phyloP scores from a whole-genome alignment of 2,329 filamentous ascomycete genomes.

The Trichoderma oligosporum region DNA sequence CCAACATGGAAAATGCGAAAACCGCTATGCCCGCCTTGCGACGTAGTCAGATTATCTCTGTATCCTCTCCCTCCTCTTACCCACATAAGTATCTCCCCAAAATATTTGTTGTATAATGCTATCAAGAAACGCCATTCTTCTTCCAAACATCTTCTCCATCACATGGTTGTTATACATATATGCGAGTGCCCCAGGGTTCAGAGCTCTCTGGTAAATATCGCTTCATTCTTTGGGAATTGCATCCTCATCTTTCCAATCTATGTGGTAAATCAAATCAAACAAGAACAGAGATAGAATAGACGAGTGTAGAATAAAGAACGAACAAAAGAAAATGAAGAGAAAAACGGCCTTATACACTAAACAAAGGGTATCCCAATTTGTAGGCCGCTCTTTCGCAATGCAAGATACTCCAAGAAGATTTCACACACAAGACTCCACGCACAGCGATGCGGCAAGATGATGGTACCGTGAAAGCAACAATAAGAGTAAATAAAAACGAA shows the following conservation, averaged over 20 bases:
- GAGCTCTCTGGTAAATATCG: neutral
- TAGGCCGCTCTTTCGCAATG: slow-evolving; percentile 15
- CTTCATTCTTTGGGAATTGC: neutral
- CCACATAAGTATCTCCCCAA: neutral
- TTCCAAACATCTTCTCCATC: neutral
- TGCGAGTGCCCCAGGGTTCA: too few species aligned
- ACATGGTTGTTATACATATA: neutral
- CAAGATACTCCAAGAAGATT: slow-evolving; percentile 1
- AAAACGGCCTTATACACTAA: neutral
- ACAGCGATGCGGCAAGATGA: slow-evolving; percentile 9
- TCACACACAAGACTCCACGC: slow-evolving; percentile 14
- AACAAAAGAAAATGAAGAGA: neutral
- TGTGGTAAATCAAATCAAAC: neutral
- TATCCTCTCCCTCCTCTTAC: neutral
- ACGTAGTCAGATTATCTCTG: slow-evolving; percentile 13
- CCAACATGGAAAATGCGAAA: neutral
- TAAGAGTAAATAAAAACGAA: too few species aligned
- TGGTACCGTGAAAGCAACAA: too few species aligned
- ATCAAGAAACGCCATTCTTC: neutral
- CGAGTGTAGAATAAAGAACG: neutral
- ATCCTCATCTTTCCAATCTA: neutral
- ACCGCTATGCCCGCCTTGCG: slow-evolving; percentile 18
- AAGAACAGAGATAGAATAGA: neutral
- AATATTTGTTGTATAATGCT: neutral
- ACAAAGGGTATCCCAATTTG: slow-evolving; percentile 14